phyloP scores from a whole-genome alignment of 2,329 filamentous ascomycete species.

The Pseudocercospora fijiensis region DNA sequence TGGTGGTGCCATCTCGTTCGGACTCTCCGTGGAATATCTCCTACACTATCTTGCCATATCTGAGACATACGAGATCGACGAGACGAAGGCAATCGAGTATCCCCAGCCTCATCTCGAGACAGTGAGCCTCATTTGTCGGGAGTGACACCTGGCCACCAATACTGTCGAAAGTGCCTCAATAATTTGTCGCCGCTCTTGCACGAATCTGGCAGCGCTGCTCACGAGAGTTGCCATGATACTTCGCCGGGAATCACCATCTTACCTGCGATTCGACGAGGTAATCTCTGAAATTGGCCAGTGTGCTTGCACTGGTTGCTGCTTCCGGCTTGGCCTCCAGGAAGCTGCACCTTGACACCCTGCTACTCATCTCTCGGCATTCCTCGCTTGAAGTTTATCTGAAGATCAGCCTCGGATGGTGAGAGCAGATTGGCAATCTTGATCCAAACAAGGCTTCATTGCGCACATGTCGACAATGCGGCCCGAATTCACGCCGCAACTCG shows the following conservation, averaged over 20 bases:
- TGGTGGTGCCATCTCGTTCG: constrained; percentile 58
- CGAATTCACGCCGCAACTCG: neutral
- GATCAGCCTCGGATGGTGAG: neutral
- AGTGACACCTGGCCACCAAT: neutral
- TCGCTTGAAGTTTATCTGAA: neutral
- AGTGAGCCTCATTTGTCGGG: neutral
- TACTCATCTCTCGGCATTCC: constrained; percentile 9
- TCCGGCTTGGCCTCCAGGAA: neutral
- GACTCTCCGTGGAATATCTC: constrained; percentile 56
- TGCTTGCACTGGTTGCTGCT: neutral
- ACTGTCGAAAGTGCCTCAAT: neutral
- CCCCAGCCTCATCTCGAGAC: neutral
- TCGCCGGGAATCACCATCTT: neutral
- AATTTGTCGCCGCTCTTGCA: neutral
- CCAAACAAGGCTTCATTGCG: neutral
- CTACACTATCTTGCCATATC: constrained; percentile 21
- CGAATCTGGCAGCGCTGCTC: neutral
- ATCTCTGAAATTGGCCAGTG: neutral
- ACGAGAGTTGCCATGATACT: neutral
- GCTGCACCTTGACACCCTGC: neutral
- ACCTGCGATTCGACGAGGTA: neutral
- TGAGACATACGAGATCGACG: constrained; percentile 4
- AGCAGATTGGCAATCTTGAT: constrained; percentile 1
- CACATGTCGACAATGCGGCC: neutral
- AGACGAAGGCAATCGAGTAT: neutral